Conservation (phyloP, 768 basidiomycete genomes). For the Tephrocybe sp. region DNA sequence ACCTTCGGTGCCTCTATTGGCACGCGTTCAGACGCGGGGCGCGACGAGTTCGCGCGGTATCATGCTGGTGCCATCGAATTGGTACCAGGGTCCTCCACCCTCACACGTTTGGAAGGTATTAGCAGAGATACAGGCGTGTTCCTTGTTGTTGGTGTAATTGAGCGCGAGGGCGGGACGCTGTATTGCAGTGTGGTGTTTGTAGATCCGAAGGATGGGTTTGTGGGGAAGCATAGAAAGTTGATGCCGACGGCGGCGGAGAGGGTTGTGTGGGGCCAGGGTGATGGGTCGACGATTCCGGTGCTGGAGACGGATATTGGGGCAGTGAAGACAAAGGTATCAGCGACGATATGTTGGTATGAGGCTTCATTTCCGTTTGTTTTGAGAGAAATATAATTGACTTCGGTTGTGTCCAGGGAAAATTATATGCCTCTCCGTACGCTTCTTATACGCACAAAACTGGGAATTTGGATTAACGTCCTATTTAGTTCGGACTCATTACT, state of each 20-base stretch:
- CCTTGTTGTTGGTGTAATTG: slow-evolving; percentile 61
- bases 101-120: slow-evolving; percentile 46
- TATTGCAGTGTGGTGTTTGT: slow-evolving; percentile 64
- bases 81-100: slow-evolving; percentile 42
- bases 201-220: slow-evolving; percentile 47
- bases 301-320: slow-evolving; percentile 37
- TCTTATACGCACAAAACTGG: too few relatives aligned
- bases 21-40: slow-evolving; percentile 45
- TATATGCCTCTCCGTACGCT: slow-evolving; percentile 49
- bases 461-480: background rate
- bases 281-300: slow-evolving; percentile 54
- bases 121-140: slow-evolving; percentile 50
- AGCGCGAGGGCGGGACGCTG: slow-evolving; percentile 57
- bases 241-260: slow-evolving; percentile 63
- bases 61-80: slow-evolving; percentile 55
- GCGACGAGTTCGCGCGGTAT: slow-evolving; percentile 61
- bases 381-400: too few relatives aligned
- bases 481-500: slow-evolving; percentile 59
- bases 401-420: slow-evolving; percentile 60
- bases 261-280: slow-evolving; percentile 63
- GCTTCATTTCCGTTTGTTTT: too few relatives aligned
- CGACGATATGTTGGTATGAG: slow-evolving; percentile 58
- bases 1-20: slow-evolving; percentile 54
- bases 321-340: slow-evolving; percentile 48
- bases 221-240: slow-evolving; percentile 67